Evolutionary conservation across 441 rosid species (phyloP), one percentile per base, ranked within the genome.

Genomic region (Pelargonium myrrhifolium): DNA sequence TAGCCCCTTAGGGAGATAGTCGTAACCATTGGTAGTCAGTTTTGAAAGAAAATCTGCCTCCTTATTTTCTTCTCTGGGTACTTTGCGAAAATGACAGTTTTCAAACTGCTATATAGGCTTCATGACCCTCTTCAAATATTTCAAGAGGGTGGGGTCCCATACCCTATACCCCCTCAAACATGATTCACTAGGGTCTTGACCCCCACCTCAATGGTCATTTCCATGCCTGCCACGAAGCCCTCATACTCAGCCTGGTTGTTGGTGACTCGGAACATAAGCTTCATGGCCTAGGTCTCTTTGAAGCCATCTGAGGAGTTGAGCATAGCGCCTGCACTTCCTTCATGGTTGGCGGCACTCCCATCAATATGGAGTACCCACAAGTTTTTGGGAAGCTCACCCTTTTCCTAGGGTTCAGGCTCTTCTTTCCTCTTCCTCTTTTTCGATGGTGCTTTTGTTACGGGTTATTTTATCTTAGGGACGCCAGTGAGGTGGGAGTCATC

Each of bases 201-300:
- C 11, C 66, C 49, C 1, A 17, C 8, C n/a, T 43, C 51, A 6
- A 6, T 40, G 1, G 67, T 22, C 0, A 64, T 14, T 1, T 21
- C 18, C 1, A 64, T 3, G 4, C 67, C 51, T 0, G 67, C 45
- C 12, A 64, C 31, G 0, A 64, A 5, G 2, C 49, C 67, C n/a
- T 64, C 53, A 6, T 39, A 64, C n/a, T 64, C 67, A 0, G 51
- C 67, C 7, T 64, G 22, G 14, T 39, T 64, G 10, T 64, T 64
- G 53, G 47, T 64, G 1, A 49, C 67, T 7, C 9, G 11, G 6
- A 39, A 64, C 3, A 5, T 3, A 4, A 53, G 18, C 18, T 53
- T 7, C 4, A 53, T 5, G 18, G 60, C 60, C 4, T 9, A 15
- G 3, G 4, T 9, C 18, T 9, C 18, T 53, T 53, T n/a, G 7